Evolutionary conservation across 2,329 filamentous ascomycete species (phyloP).

Genomic region (Ophiostoma novo-ulmi): DNA sequence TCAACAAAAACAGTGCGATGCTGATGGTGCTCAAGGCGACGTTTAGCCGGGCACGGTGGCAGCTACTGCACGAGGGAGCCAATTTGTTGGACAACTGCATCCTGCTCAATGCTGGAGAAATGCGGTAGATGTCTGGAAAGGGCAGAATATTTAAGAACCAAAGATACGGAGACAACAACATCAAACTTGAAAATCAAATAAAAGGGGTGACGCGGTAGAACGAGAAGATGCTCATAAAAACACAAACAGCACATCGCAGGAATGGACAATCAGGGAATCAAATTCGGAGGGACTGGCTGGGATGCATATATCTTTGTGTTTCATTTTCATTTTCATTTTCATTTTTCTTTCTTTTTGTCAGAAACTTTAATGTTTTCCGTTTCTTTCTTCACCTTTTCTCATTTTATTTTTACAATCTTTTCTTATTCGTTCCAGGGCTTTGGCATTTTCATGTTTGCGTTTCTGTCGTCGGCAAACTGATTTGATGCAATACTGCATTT

Average conservation of each 20-base stretch:
- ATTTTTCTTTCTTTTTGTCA: neutral
- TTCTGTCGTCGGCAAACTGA: neutral
- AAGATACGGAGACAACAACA: neutral
- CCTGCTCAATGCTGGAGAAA: slow-evolving; percentile 42
- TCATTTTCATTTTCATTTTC: no score
- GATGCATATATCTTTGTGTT: neutral
- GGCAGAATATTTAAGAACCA: neutral
- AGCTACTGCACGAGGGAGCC: slow-evolving; percentile 82
- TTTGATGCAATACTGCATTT: neutral
- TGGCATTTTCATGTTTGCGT: neutral
- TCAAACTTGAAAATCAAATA: neutral
- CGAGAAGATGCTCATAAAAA: neutral
- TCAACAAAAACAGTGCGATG: slow-evolving; percentile 78
- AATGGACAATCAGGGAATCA: neutral
- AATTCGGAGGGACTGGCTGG: neutral
- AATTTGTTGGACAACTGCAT: slow-evolving; percentile 78
- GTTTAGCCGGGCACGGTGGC: slow-evolving; percentile 82
- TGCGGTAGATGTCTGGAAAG: neutral
- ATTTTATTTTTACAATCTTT: neutral
- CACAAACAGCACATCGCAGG: slow-evolving; percentile 3
- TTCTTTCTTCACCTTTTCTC: neutral
- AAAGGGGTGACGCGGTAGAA: slow-evolving; percentile 3
- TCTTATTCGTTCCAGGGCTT: neutral
- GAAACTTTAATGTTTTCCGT: neutral
- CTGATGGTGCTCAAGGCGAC: slow-evolving; percentile 75